Evolutionary conservation across 179 eudicot species (phyloP), one percentile per base, ranked within the genome.

Genomic region (Nepenthes alata): DNA sequence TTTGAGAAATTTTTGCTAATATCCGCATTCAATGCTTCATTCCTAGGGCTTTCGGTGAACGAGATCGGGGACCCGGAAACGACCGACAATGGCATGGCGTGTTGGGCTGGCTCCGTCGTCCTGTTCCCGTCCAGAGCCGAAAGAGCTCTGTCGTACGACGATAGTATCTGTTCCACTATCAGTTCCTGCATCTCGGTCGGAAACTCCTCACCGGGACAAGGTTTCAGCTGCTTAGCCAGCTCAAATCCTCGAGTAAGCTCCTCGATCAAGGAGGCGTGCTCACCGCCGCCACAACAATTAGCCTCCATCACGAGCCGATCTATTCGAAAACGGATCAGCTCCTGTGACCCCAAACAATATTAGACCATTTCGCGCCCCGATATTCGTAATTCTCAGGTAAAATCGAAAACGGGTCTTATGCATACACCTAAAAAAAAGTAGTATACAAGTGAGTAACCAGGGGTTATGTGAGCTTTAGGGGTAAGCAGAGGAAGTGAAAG

Each of bases 231-330:
- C 62, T 69, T 82, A 11, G 87, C 81, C 7, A 75, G 51, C 68
- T 84, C 87, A 77, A 78, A 69, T 44, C 96, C 97, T 12, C 78
- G 84, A 4, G 68, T 66, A 3, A 91, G 75, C 74, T 91, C 96
- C 38, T 64, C 50, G 52, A 77, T 53, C 72, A 88, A 67, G 4
- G 73, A 47, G 0, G 38, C 64, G 51, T 66, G 70, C 71, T 83
- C 85, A 54, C 67, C 59, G 36, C 25, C 61, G 36, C 63, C 45
- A 47, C 64, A 63, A 54, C 52, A 57, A 35, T 60, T 60, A 15
- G 47, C 49, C 55, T 75, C 81, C 87, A 84, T 84, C 61, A 47
- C 47, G 37, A 13, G 4, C 16, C 2, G 12, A 11, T 56, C 52
- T 5, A 37, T 55, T 41, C 49, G 9, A 13, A 13, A 13, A 34